Evolutionary conservation across 495 filamentous ascomycete species (phyloP).

Genomic region (Aspergillus bridgeri): DNA sequence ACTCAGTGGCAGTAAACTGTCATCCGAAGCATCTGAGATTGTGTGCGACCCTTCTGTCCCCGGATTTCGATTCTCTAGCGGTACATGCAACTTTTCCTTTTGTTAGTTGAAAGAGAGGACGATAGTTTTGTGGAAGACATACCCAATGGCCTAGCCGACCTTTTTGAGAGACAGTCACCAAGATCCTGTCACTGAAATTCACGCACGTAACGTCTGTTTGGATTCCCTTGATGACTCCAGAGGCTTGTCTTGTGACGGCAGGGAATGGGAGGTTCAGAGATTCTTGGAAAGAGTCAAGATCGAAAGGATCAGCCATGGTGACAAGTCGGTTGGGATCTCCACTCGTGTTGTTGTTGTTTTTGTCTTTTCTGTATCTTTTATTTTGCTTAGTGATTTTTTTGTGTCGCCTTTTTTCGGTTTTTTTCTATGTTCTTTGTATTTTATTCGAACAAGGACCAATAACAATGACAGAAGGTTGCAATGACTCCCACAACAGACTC

Average conservation of each 20-base stretch:
- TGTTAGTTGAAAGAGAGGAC: slow-evolving; percentile 19
- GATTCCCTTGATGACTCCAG: slow-evolving; percentile 60
- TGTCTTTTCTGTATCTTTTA: no score
- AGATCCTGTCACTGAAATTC: slow-evolving; percentile 85
- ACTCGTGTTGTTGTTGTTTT: no score
- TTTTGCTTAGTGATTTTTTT: no score
- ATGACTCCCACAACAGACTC: neutral
- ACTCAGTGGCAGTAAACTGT: slow-evolving; percentile 66
- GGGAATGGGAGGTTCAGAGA: slow-evolving; percentile 62
- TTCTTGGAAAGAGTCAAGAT: slow-evolving; percentile 31
- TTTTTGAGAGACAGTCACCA: slow-evolving; percentile 83
- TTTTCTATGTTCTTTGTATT: neutral
- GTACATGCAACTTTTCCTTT: slow-evolving; percentile 72
- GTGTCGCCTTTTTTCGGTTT: neutral
- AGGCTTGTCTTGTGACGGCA: slow-evolving; percentile 64
- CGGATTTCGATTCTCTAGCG: slow-evolving; percentile 65
- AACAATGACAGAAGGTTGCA: neutral
- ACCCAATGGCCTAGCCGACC: slow-evolving; percentile 93
- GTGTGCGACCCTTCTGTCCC: slow-evolving; percentile 47
- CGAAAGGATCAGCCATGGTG: slow-evolving; percentile 31
- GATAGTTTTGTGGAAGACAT: slow-evolving; percentile 19
- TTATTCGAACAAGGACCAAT: neutral
- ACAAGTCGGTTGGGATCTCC: neutral
- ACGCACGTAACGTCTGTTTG: slow-evolving; percentile 68
- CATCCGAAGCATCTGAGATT: slow-evolving; percentile 47